Evolutionary conservation across 73 alveolate species (phyloP).

Genomic region (Uronychia setigera): DNA sequence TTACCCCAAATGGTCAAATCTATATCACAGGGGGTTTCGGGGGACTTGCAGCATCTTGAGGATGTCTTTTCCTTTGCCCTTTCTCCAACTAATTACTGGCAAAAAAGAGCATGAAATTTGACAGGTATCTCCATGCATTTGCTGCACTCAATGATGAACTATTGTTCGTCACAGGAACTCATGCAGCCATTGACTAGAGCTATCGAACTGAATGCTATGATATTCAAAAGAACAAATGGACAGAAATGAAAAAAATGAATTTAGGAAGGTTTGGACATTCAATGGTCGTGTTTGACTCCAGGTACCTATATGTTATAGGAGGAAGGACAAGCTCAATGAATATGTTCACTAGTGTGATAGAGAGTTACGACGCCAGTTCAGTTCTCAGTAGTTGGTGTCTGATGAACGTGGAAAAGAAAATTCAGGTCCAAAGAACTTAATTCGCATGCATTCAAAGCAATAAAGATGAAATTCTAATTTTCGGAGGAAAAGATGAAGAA

Average conservation of each 20-base stretch:
- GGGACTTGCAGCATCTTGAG: background rate
- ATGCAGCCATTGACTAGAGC: background rate
- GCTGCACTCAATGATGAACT: background rate
- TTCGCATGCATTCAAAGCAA: background rate
- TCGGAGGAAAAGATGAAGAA: background rate
- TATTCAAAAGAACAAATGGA: conserved; percentile 1
- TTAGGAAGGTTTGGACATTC: conserved; percentile 5
- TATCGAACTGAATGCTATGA: background rate
- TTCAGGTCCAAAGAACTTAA: background rate
- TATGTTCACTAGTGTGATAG: background rate
- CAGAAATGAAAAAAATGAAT: background rate
- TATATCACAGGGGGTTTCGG: background rate
- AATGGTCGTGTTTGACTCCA: background rate
- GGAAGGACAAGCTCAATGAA: background rate
- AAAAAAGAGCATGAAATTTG: background rate
- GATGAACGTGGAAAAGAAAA: background rate
- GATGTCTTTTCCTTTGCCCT: background rate
- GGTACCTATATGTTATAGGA: background rate
- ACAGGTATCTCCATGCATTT: background rate
- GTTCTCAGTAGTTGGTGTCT: background rate
- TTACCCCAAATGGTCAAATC: background rate
- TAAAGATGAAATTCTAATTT: too few relatives aligned
- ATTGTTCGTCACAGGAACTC: background rate
- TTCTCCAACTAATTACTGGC: background rate
- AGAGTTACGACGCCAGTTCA: background rate